These are phyloP conservation scores for Saccharomyces hybrid DNA, from an alignment of 1,139 yeast genomes.

Conservation along the genomic window DNA sequence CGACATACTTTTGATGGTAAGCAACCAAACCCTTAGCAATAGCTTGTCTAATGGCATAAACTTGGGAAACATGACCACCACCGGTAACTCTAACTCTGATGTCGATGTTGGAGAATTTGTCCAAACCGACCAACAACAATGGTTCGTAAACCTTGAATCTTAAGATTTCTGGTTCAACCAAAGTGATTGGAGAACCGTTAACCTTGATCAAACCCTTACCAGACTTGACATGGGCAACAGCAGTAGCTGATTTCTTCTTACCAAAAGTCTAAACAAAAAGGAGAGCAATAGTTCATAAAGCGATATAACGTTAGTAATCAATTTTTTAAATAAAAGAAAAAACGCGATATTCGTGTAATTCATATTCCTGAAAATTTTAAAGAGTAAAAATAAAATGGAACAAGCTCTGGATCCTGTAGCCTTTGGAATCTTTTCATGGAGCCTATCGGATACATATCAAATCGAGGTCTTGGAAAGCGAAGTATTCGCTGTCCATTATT, in stretches of 20 bases:
- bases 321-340: constrained; percentile 1
- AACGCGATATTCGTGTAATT: too few relatives aligned
- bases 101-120: constrained; percentile 97
- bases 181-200: constrained; percentile 98
- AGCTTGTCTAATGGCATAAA: constrained; percentile 99
- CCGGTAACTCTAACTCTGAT: constrained; percentile 98
- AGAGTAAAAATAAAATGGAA: not conserved
- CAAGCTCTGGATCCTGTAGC: too few relatives aligned
- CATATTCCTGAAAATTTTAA: not conserved
- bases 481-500: too few relatives aligned
- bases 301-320: not conserved
- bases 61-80: constrained; percentile 99
- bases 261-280: constrained; percentile 73
- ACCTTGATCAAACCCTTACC: constrained; percentile 99
- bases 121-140: constrained; percentile 94
- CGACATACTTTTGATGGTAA: constrained; percentile 98
- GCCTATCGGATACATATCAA: too few relatives aligned
- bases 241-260: constrained; percentile 99
- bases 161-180: constrained; percentile 97
- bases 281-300: constrained; percentile 2
- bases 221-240: constrained; percentile 99
- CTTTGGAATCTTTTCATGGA: too few relatives aligned
- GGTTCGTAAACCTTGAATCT: constrained; percentile 99
- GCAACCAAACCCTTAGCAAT: constrained; percentile 99
- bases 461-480: too few relatives aligned